Percentiles rank a stretch among this genome's conserved stretches.
phyloP scores from a whole-genome alignment of 306 rosid genomes.

The Nissolia schottii region DNA sequence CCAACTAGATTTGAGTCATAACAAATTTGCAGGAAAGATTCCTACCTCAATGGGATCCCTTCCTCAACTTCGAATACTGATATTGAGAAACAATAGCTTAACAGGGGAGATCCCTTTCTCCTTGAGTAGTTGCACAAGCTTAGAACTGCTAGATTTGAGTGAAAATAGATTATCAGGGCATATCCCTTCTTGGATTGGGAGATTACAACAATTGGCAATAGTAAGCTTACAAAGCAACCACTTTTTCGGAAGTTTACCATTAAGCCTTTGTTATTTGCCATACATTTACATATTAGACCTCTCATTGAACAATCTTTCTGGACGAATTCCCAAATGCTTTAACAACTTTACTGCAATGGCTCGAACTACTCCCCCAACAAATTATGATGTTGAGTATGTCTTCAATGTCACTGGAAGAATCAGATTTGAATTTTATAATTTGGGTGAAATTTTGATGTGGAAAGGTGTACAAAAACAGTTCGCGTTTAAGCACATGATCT shows the following conservation, averaged over 20 bases:
- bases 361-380: no score
- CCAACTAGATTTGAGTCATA: constrained; percentile 2
- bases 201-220: not conserved
- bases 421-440: not conserved
- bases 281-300: not conserved
- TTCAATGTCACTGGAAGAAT: not conserved
- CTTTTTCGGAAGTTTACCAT: not conserved
- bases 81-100: constrained; percentile 11
- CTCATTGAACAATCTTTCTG: not conserved
- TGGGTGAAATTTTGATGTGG: not conserved
- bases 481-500: fast-evolving
- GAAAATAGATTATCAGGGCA: not conserved
- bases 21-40: not conserved
- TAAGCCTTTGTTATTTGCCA: not conserved
- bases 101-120: not conserved
- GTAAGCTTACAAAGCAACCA: not conserved
- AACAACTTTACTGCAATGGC: not conserved
- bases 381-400: no score
- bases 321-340: not conserved
- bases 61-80: not conserved
- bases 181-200: not conserved
- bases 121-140: not conserved
- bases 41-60: constrained; percentile 15
- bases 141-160: not conserved
- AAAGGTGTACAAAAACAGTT: not conserved